phyloP scores from a whole-genome alignment of 2,329 filamentous ascomycete species.

The Pyrenophora graminea region DNA sequence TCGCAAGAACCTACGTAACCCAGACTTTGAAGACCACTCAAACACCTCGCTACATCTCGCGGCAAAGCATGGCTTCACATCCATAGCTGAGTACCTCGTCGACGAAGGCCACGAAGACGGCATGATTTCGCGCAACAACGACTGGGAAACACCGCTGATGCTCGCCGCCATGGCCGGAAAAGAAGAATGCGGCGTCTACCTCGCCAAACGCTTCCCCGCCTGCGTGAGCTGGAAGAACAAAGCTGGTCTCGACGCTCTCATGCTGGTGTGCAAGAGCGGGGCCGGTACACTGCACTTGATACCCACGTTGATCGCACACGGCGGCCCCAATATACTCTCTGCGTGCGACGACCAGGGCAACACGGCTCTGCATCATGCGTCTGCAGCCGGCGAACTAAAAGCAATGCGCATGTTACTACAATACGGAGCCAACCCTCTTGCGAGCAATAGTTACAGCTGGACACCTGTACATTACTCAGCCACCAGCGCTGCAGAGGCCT shows the following conservation, averaged over 20 bases:
- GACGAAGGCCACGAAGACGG: constrained; percentile 74
- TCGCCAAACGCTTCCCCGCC: constrained; percentile 66
- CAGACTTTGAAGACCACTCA: constrained; percentile 73
- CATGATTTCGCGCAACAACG: constrained; percentile 75
- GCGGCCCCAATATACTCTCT: constrained; percentile 33
- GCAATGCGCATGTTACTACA: constrained; percentile 76
- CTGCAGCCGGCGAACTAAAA: constrained; percentile 77
- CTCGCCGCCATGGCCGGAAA: constrained; percentile 72
- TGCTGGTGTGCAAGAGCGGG: constrained; percentile 45
- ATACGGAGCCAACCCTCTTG: constrained; percentile 75
- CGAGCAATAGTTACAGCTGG: constrained; percentile 77
- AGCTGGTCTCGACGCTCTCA: constrained; percentile 68
- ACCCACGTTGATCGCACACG: constrained; percentile 41
- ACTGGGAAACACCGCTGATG: constrained; percentile 81
- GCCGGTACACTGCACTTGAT: constrained; percentile 52
- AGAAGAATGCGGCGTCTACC: constrained; percentile 72
- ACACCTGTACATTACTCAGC: constrained; percentile 81
- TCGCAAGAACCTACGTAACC: constrained; percentile 74
- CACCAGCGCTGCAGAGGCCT: constrained; percentile 81
- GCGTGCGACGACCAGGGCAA: constrained; percentile 72
- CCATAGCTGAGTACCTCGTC: constrained; percentile 72
- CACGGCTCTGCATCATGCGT: constrained; percentile 84
- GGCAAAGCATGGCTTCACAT: constrained; percentile 70
- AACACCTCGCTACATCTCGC: constrained; percentile 86
- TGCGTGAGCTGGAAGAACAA: constrained; percentile 69